Conservation (phyloP, 2,329 filamentous ascomycete species). For the Gliomastix tumulicola region DNA sequence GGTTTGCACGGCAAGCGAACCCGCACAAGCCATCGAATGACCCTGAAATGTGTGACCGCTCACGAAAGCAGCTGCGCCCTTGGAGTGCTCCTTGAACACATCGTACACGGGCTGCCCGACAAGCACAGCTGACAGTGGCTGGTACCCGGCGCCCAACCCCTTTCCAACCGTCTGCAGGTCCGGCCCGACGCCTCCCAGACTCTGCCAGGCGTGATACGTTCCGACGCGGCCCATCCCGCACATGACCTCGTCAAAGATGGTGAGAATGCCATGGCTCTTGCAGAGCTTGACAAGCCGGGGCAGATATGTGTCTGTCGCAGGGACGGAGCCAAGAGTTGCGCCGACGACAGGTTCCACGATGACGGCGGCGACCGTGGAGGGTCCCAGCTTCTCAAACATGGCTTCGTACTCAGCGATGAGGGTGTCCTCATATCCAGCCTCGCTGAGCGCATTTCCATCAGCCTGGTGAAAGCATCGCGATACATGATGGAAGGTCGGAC, state of each 20-base stretch:
- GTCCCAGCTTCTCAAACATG: conserved; percentile 33
- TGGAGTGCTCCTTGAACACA: no score
- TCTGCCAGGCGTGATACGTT: conserved; percentile 53
- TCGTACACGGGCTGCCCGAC: no score
- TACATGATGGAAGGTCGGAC: conserved; percentile 9
- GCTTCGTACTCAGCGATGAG: conserved; percentile 32
- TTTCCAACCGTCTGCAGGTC: conserved; percentile 56
- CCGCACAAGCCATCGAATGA: conserved; percentile 27
- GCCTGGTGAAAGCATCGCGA: conserved; percentile 7
- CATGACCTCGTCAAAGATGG: conserved; percentile 56
- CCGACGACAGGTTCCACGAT: conserved; percentile 36
- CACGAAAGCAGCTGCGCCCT: no score
- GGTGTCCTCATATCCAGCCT: conserved; percentile 24
- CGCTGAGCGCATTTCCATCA: conserved; percentile 8
- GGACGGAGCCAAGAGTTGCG: conserved; percentile 41
- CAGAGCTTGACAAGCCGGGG: conserved; percentile 38
- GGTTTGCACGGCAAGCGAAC: conserved; percentile 29
- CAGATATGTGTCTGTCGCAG: conserved; percentile 42
- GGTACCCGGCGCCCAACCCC: conserved; percentile 49
- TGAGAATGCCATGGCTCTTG: conserved; percentile 40
- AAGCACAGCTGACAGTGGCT: conserved; percentile 47
- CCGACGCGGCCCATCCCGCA: conserved; percentile 55
- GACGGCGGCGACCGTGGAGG: conserved; percentile 33
- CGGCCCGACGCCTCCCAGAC: conserved; percentile 36
- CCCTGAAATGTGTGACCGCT: conserved; percentile 51